These are phyloP conservation scores for Myriosclerotinia duriaeana DNA, from an alignment of 2,329 filamentous ascomycete genomes.

Conservation along the genomic window DNA sequence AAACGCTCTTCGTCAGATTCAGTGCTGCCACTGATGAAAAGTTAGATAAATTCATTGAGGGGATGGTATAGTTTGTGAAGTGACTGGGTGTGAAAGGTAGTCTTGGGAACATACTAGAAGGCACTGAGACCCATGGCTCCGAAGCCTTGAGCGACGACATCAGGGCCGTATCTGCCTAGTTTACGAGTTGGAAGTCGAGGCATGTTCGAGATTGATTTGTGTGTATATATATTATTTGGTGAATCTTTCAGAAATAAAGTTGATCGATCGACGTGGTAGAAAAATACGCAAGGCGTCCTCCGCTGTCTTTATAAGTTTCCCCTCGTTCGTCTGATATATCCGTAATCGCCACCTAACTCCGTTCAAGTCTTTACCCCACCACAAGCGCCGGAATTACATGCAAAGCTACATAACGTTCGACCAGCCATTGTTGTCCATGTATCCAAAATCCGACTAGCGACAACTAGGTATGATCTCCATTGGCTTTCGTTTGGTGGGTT, in stretches of 20 bases:
- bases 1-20: conserved; percentile 43
- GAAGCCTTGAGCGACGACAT: conserved; percentile 35
- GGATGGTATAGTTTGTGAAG: not conserved
- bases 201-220: conserved; percentile 6
- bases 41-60: conserved; percentile 12
- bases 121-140: conserved; percentile 33
- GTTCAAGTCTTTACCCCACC: conserved; percentile 1
- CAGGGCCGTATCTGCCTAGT: conserved; percentile 35
- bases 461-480: not conserved
- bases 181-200: conserved; percentile 34
- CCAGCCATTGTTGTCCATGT: conserved; percentile 8
- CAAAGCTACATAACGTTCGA: not conserved
- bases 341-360: not conserved
- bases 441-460: not conserved
- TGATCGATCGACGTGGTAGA: not conserved
- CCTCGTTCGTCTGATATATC: conserved; percentile 9
- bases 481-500: conserved; percentile 1
- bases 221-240: not conserved
- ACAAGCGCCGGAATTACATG: not conserved
- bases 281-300: not conserved
- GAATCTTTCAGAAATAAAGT: not conserved
- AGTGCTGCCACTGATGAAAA: conserved; percentile 24
- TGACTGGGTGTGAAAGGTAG: too few relatives aligned
- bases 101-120: conserved; percentile 16
- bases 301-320: conserved; percentile 7